These are phyloP conservation scores for Claviceps digitariae DNA, from an alignment of 2,329 filamentous ascomycete genomes.

Conservation along the genomic window DNA sequence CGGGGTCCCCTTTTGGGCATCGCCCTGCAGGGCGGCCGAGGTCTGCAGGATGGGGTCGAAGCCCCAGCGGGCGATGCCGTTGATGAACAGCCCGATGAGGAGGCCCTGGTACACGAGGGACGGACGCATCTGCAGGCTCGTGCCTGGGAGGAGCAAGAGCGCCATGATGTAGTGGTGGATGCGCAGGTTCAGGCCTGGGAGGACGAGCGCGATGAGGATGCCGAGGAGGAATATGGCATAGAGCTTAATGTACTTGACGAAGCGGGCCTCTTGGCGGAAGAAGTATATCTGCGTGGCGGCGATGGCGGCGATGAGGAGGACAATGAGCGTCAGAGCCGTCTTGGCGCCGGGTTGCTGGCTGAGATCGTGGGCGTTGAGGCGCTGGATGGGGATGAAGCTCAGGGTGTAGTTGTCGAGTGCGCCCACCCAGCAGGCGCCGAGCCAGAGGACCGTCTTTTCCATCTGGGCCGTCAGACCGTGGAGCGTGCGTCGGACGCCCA, in stretches of 20 bases:
- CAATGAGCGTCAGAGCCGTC: conserved; percentile 64
- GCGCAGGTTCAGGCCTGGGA: conserved; percentile 69
- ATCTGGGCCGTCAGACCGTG: conserved; percentile 64
- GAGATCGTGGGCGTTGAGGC: conserved; percentile 83
- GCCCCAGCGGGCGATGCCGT: conserved; percentile 87
- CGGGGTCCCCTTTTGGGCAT: conserved; percentile 47
- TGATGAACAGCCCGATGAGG: conserved; percentile 81
- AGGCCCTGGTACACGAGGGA: conserved; percentile 81
- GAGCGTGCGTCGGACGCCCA: conserved; percentile 60
- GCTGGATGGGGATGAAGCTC: conserved; percentile 81
- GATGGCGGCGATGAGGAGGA: conserved; percentile 56
- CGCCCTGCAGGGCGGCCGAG: conserved; percentile 54
- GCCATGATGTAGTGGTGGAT: conserved; percentile 94
- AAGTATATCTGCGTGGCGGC: conserved; percentile 67
- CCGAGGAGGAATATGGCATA: conserved; percentile 55
- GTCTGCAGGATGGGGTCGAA: conserved; percentile 86
- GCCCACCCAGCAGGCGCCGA: conserved; percentile 83
- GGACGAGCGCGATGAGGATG: conserved; percentile 55
- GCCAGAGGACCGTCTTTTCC: conserved; percentile 81
- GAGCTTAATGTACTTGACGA: conserved; percentile 63
- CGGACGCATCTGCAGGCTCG: conserved; percentile 74
- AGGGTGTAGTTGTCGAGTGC: conserved; percentile 92
- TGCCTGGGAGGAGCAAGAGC: conserved; percentile 75
- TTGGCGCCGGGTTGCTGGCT: conserved; percentile 80
- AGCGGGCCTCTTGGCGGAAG: conserved; percentile 71